Conservation (phyloP, 164 flowering plant genomes). For the Santalum album region DNA sequence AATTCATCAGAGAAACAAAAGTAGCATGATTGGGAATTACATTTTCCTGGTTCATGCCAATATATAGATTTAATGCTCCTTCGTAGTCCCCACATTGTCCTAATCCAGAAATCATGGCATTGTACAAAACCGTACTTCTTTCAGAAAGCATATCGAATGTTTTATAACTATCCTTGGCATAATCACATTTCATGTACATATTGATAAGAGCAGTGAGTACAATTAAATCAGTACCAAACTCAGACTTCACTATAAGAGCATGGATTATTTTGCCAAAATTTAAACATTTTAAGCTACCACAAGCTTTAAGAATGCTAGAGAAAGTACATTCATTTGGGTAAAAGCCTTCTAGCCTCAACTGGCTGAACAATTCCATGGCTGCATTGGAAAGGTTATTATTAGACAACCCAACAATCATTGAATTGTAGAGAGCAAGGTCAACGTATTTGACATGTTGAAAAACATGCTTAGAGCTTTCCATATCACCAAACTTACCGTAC, state of each 20-base stretch:
- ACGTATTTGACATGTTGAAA: conserved; percentile 1
- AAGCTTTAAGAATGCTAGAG: conserved; percentile 21
- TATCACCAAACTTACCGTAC: conserved; percentile 15
- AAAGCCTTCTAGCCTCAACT: conserved; percentile 11
- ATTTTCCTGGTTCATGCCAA: conserved; percentile 10
- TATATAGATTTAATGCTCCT: conserved; percentile 11
- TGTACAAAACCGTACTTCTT: conserved; percentile 11
- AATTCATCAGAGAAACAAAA: conserved; percentile 17
- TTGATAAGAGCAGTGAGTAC: conserved; percentile 20
- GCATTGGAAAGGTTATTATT: conserved; percentile 10
- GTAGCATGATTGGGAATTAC: conserved; percentile 18
- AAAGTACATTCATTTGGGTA: conserved; percentile 17
- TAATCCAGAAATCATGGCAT: conserved; percentile 12
- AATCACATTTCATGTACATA: conserved; percentile 25
- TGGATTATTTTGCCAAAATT: conserved; percentile 18
- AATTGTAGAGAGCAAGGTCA: conserved; percentile 15
- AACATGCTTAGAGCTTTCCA: conserved; percentile 10
- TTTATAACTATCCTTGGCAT: conserved; percentile 4
- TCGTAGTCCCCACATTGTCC: conserved; percentile 7
- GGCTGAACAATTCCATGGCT: conserved; percentile 12
- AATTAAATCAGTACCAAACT: conserved; percentile 13
- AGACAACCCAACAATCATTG: conserved; percentile 21
- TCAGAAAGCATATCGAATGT: conserved; percentile 6
- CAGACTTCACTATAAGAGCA: conserved; percentile 17
- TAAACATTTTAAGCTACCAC: conserved; percentile 14